Base-by-base conservation (phyloP, 1,284 basidiomycete species). In the Entoloma clypeatum region DNA sequence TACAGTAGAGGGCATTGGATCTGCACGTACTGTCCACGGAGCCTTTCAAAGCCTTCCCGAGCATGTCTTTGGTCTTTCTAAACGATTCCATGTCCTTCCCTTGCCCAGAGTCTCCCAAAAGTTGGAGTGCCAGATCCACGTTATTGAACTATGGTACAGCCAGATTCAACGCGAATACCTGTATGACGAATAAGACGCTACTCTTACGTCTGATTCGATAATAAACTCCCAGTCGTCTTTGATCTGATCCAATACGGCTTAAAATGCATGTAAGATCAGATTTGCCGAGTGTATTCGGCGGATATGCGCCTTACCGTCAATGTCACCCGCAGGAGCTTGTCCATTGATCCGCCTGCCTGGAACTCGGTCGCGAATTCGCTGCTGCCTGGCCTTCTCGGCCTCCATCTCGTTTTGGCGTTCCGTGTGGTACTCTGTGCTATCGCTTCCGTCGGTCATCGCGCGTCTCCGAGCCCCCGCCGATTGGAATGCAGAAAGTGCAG, bases 141-240 rank as follows among this genome's bases (percentile, higher is more conserved):
- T 86, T 84, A 56, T 94, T 94, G 65, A 96, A 97, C 87, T 92
- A 47, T 31, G n/a, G n/a, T n/a, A n/a, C n/a, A n/a, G n/a, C n/a
- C n/a, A n/a, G n/a, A n/a, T n/a, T n/a, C n/a, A n/a, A n/a, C n/a
- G n/a, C n/a, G n/a, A n/a, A n/a, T n/a, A n/a, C n/a, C n/a, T n/a
- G n/a, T n/a, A n/a, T n/a, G n/a, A n/a, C n/a, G n/a, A n/a, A n/a
- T n/a, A n/a, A n/a, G n/a, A n/a, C n/a, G n/a, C 31, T 30, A 45
- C 45, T 24, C 81, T 68, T 61, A 91, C 89, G 60, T 93, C 87
- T 33, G 84, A 78, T 50, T 92, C 80, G 45, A 88, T 79, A 32
- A 94, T 80, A 55, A 90, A 85, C 47, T 89, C 87, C 92, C 92
- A 98, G 44, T 90, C 90, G 50, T 86, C 83, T 55, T 79, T 81